Conservation (phyloP, 2,329 filamentous ascomycete genomes). For the Sporothrix pseudoabietina region DNA sequence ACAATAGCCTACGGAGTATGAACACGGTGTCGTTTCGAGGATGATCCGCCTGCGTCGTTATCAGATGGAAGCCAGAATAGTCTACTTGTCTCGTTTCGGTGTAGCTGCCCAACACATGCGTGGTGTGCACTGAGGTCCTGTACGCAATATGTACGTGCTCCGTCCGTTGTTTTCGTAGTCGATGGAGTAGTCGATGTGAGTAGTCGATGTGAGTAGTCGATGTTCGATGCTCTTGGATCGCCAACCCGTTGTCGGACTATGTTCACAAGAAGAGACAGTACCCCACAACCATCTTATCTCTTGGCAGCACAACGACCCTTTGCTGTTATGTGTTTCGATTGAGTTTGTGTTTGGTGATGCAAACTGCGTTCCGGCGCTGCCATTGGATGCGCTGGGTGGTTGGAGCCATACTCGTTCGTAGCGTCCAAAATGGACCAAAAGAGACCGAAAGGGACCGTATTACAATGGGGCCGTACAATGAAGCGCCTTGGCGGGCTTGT, state of each 20-base stretch:
- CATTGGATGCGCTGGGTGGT: neutral
- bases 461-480: neutral
- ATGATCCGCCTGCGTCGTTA: slow-evolving; percentile 21
- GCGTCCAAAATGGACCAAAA: neutral
- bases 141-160: neutral
- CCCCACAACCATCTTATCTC: slow-evolving; percentile 29
- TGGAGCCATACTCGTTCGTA: neutral
- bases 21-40: neutral
- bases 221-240: neutral
- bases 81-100: neutral
- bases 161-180: neutral
- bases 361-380: neutral
- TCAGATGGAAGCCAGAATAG: slow-evolving; percentile 9
- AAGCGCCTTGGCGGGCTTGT: neutral
- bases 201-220: too few species aligned
- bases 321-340: slow-evolving; percentile 27
- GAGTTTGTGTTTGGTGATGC: slow-evolving; percentile 27
- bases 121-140: neutral
- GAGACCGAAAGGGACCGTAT: neutral
- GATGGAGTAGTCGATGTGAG: too few species aligned
- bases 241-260: slow-evolving; percentile 23
- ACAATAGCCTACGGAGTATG: neutral
- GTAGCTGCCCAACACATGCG: neutral
- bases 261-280: neutral
- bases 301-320: slow-evolving; percentile 19